Evolutionary conservation across 2,329 filamentous ascomycete genomes (phyloP).

Genomic region (Alternaria sp.): DNA sequence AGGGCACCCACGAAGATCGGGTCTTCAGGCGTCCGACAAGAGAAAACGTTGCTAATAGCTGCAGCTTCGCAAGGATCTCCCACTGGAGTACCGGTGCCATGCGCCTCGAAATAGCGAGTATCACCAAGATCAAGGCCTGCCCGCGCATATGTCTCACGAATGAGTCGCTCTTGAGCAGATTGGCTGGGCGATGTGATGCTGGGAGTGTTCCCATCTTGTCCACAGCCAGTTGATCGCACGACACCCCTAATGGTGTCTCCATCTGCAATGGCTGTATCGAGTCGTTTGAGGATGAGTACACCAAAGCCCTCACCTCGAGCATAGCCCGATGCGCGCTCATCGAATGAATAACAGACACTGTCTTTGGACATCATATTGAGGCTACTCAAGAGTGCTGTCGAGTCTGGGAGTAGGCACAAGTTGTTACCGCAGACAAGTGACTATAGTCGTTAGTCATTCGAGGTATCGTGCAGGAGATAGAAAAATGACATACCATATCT

Average conservation of each 20-base stretch:
- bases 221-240: slow-evolving; percentile 36
- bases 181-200: slow-evolving; percentile 39
- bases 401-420: slow-evolving; percentile 21
- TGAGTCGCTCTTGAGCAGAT: slow-evolving; percentile 55
- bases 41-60: slow-evolving; percentile 24
- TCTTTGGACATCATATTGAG: slow-evolving; percentile 40
- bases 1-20: slow-evolving; percentile 26
- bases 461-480: background rate
- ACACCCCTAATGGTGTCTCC: slow-evolving; percentile 41
- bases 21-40: slow-evolving; percentile 21
- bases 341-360: slow-evolving; percentile 49
- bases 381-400: slow-evolving; percentile 14
- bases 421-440: slow-evolving; percentile 26
- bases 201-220: slow-evolving; percentile 28
- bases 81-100: slow-evolving; percentile 63
- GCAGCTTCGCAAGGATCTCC: slow-evolving; percentile 36
- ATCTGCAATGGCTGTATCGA: slow-evolving; percentile 24
- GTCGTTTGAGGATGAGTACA: slow-evolving; percentile 36
- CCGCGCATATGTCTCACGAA: slow-evolving; percentile 44
- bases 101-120: slow-evolving; percentile 37
- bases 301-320: slow-evolving; percentile 67
- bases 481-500: slow-evolving; percentile 16
- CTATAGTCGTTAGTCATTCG: slow-evolving; percentile 2
- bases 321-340: slow-evolving; percentile 67
- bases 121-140: slow-evolving; percentile 43